Evolutionary conservation across 441 rosid genomes (phyloP).

Genomic region (Adansonia gregorii): DNA sequence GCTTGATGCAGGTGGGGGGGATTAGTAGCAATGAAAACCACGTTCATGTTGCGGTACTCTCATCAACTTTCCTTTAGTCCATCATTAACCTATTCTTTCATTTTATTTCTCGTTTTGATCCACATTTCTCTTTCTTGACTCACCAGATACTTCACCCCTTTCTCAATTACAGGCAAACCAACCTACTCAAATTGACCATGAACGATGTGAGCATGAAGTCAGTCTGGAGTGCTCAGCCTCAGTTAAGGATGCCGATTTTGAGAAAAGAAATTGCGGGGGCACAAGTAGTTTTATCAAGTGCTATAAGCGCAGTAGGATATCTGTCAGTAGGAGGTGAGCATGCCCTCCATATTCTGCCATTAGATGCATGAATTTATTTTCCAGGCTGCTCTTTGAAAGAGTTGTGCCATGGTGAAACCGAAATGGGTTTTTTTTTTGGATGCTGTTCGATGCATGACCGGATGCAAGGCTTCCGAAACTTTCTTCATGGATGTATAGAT

Average conservation of each 20-base stretch:
- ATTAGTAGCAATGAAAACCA: neutral
- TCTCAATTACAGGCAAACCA: slow-evolving; percentile 21
- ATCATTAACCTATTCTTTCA: neutral
- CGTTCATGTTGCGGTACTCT: neutral
- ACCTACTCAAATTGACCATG: neutral
- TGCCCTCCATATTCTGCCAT: neutral
- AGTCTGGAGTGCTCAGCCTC: slow-evolving; percentile 16
- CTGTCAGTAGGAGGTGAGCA: neutral
- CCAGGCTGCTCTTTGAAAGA: neutral
- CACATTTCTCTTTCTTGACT: neutral
- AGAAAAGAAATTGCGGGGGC: neutral
- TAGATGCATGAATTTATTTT: neutral
- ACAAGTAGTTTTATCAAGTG: slow-evolving; percentile 17
- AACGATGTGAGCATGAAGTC: slow-evolving; percentile 1
- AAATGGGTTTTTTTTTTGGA: neutral
- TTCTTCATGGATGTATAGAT: slow-evolving; percentile 13
- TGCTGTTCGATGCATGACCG: neutral
- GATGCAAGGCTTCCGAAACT: slow-evolving; percentile 1
- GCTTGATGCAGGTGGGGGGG: neutral
- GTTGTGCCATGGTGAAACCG: neutral
- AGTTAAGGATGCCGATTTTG: slow-evolving; percentile 20
- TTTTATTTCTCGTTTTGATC: neutral
- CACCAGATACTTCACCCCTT: neutral
- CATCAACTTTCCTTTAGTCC: neutral
- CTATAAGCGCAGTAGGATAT: slow-evolving; percentile 34